Evolutionary conservation across 306 rosid species (phyloP), one percentile per base, ranked within the genome.

Genomic region (Gleditsia sinensis): DNA sequence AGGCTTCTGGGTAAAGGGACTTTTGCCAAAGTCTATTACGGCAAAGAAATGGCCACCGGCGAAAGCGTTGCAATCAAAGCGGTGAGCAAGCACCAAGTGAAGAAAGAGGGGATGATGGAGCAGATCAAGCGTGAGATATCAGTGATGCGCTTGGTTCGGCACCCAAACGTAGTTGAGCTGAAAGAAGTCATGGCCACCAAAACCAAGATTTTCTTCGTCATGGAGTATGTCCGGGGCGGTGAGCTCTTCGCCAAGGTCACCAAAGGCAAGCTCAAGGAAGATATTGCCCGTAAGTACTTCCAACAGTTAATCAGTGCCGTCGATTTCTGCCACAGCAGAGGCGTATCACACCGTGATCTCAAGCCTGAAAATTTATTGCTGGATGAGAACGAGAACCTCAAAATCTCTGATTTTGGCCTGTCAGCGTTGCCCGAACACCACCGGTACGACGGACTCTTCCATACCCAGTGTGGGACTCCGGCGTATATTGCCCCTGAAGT

Each of bases 1-100:
- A 79, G 88, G 77, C 64, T 91, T 0, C 78, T 91, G 67, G 97
- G 95, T 2, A 89, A 87, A 67, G 97, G 95, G n/a, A 91, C 97
- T 9, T 91, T 89, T 55, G 95, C 95, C 16, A 91, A 91, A 79
- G 97, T 91, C 0, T 87, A 85, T 57, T 66, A 87, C 30, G 97
- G 85, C 5, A 87, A 75, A 74, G 76, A 85, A 8, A 75, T 84
- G 11, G 71, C 42, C 2, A 53, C 88, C 4, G 89, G 90, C 4
- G 91, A 84, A 9, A 82, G 97, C 33, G 95, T 91, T 32, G 94
- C 94, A 28, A 77, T 89, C 40, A 87, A 89, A 62, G 79, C 87
- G n/a, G 67, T 89, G 1, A 74, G 49, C 60, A 89, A 89, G 59
- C 83, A 89, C 46, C 91, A 86, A 42, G 89, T 84, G 23, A 84